These are phyloP conservation scores for Pleurotus ostreatus DNA, from an alignment of 768 basidiomycete species.

Conservation along the genomic window DNA sequence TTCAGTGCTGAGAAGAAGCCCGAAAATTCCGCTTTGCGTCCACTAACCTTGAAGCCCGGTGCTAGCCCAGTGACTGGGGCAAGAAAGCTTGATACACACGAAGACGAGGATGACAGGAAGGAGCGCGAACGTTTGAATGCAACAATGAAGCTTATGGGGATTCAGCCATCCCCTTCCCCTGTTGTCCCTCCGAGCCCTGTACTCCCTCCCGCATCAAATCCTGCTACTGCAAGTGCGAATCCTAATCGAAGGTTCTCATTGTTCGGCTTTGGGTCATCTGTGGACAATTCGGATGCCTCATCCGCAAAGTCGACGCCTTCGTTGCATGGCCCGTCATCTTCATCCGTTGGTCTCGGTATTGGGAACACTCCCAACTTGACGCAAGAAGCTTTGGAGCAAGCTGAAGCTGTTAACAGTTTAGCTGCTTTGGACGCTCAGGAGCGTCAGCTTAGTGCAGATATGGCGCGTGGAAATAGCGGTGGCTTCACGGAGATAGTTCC, in stretches of 20 bases:
- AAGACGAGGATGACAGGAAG: constrained; percentile 88
- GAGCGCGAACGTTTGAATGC: constrained; percentile 87
- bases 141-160: constrained; percentile 94
- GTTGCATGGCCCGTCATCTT: constrained; percentile 18
- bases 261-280: constrained; percentile 50
- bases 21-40: constrained; percentile 55
- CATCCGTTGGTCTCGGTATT: constrained; percentile 28
- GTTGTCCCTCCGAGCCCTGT: constrained; percentile 24
- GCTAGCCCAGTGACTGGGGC: constrained; percentile 50
- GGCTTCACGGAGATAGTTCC: constrained; percentile 78
- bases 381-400: constrained; percentile 73
- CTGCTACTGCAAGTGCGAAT: constrained; percentile 21
- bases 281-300: constrained; percentile 40
- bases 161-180: constrained; percentile 59
- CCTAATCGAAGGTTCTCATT: constrained; percentile 58
- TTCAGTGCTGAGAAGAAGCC: constrained; percentile 68
- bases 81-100: constrained; percentile 79
- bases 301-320: constrained; percentile 44
- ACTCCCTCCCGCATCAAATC: constrained; percentile 20
- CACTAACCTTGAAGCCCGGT: constrained; percentile 71
- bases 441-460: constrained; percentile 62
- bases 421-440: constrained; percentile 81
- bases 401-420: constrained; percentile 71
- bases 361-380: constrained; percentile 45
- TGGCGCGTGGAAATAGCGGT: constrained; percentile 66